Base-by-base conservation (phyloP, 140 eudicot species). In the Erigeron philadelphicus region DNA sequence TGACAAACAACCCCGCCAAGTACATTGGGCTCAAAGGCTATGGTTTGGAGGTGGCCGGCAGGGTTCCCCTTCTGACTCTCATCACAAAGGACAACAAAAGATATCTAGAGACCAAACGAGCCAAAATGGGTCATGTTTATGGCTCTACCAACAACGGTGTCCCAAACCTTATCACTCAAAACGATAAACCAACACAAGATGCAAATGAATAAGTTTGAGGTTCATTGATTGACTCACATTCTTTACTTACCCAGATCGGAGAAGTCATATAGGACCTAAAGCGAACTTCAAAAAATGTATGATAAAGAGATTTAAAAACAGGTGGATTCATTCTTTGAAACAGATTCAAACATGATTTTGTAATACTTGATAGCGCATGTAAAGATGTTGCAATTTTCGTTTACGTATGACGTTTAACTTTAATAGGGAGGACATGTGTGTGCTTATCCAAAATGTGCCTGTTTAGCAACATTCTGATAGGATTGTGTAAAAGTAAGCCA, bases 1-100 rank as follows among this genome's bases (percentile, higher is more conserved):
- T 92, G 98, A 92, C 98, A 31, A 92, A 92, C 82, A 92, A 92
- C 61, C 98, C 98, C 45, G 85, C 93, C 42, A 88, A 88, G 72
- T 92, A 86, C 76, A 75, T 67, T 11, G 96, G 93, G 73, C 88
- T 92, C 52, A 88, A 86, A 80, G 95, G 98, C 1, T 92, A 89
- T 52, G 98, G 98, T 73, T 81, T 92, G 72, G 87, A 83, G 46
- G 85, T 92, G 50, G 82, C 83, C 3, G 98, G 90, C 5, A 66
- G 96, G 65, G 96, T 92, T 12, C 95, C 96, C 49, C 88, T 88
- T 61, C 56, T 82, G 72, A 86, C 95, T 40, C 87, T 83, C 9
- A 81, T 91, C 38, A 88, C 96, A 3, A 86, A 76, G 73, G 89
- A 88, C 49, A 91, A 88, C 81, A 72, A 82, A 76, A 79, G 88